phyloP scores from a whole-genome alignment of 495 filamentous ascomycete genomes.

The Cryomyces antarcticus region DNA sequence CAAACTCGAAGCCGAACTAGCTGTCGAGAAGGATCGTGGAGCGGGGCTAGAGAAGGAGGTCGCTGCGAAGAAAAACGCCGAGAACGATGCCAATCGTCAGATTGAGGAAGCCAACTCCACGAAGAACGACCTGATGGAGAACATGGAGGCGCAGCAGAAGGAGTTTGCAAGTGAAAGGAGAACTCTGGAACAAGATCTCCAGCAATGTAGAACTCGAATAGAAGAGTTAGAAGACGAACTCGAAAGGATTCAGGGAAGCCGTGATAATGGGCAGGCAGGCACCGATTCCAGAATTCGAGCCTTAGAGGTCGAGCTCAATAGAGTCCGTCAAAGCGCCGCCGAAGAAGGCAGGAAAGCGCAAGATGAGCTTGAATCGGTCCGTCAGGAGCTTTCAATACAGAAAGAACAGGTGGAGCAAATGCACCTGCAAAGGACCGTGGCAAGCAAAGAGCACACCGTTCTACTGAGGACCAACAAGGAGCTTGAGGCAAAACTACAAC shows the following conservation, averaged over 20 bases:
- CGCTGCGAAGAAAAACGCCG: constrained; percentile 30
- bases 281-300: constrained; percentile 46
- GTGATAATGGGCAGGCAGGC: constrained; percentile 54
- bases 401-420: too few relatives aligned
- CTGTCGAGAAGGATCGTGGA: constrained; percentile 30
- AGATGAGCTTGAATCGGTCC: constrained; percentile 14
- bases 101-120: constrained; percentile 73
- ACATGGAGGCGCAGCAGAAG: constrained; percentile 75
- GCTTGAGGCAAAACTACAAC: constrained; percentile 24
- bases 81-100: constrained; percentile 44
- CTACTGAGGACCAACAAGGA: constrained; percentile 26
- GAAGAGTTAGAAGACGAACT: constrained; percentile 85
- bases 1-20: constrained; percentile 64
- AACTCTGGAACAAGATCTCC: constrained; percentile 58
- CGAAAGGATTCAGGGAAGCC: constrained; percentile 60
- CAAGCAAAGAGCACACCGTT: too few relatives aligned
- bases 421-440: too few relatives aligned
- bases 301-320: constrained; percentile 50
- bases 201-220: constrained; percentile 46
- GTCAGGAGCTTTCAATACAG: constrained; percentile 19
- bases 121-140: constrained; percentile 84
- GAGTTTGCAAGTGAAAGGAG: constrained; percentile 75
- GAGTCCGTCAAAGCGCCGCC: constrained; percentile 30
- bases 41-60: constrained; percentile 39
- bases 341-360: constrained; percentile 35